Conservation (phyloP, 352 stramenopile species). For the Phytophthora macrochlamydospora region DNA sequence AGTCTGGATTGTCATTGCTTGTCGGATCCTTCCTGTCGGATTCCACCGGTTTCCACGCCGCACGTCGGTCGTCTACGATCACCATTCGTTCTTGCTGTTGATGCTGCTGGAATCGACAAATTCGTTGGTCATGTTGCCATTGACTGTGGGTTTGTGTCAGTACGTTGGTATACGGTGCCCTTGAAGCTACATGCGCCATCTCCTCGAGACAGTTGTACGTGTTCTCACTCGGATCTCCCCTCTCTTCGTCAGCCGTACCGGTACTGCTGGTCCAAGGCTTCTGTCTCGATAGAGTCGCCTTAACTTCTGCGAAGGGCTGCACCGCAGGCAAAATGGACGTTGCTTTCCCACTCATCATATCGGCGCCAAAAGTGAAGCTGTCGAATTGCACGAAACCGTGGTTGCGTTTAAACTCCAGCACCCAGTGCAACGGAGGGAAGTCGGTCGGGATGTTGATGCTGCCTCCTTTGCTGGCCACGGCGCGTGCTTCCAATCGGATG, state of each 20-base stretch:
- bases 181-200: background rate
- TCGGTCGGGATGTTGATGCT: constrained; percentile 37
- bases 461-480: constrained; percentile 46
- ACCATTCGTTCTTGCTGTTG: constrained; percentile 28
- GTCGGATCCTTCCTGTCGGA: too few species aligned
- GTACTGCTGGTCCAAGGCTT: constrained; percentile 12
- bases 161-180: constrained; percentile 4
- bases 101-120: constrained; percentile 15
- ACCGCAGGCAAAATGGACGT: constrained; percentile 4
- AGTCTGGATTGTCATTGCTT: too few species aligned
- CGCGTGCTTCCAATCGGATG: constrained; percentile 48
- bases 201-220: background rate
- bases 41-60: background rate
- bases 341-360: background rate
- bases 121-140: constrained; percentile 10
- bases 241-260: constrained; percentile 17
- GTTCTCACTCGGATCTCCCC: background rate
- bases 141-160: too few species aligned
- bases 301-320: background rate
- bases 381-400: constrained; percentile 49
- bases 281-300: background rate
- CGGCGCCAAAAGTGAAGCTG: constrained; percentile 21
- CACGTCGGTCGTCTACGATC: constrained; percentile 18
- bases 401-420: constrained; percentile 54
- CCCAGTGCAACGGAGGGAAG: constrained; percentile 53